These are phyloP conservation scores for Epichloe glyceriae DNA, from an alignment of 2,329 filamentous ascomycete species.

Conservation along the genomic window DNA sequence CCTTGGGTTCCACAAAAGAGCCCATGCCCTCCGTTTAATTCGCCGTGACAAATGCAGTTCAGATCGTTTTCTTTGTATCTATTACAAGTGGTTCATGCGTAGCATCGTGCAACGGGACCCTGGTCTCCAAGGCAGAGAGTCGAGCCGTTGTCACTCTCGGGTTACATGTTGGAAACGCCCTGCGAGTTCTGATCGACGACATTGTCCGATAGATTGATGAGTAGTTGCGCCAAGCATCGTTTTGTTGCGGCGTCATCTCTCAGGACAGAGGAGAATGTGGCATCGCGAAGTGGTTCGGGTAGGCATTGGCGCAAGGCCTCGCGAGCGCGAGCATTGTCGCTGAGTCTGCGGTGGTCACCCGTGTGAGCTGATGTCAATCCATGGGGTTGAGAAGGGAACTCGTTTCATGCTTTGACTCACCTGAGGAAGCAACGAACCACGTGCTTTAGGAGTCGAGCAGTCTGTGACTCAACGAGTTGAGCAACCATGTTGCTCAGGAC, in stretches of 20 bases:
- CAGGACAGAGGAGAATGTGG: conserved; percentile 91
- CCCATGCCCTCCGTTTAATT: background rate
- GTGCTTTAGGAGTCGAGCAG: conserved; percentile 88
- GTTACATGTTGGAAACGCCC: conserved; percentile 23
- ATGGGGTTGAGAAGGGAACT: background rate
- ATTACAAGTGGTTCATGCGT: background rate
- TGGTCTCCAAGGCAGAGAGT: background rate
- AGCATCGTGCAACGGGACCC: conserved; percentile 4
- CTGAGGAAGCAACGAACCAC: conserved; percentile 94
- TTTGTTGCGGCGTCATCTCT: conserved; percentile 96
- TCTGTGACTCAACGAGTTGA: conserved; percentile 94
- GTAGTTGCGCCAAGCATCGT: conserved; percentile 87
- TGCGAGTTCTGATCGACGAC: conserved; percentile 40
- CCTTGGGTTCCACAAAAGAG: background rate
- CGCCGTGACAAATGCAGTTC: conserved; percentile 1
- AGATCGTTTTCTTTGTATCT: background rate
- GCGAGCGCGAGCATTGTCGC: conserved; percentile 88
- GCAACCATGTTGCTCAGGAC: conserved; percentile 98
- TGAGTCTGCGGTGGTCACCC: conserved; percentile 45
- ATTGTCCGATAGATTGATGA: conserved; percentile 92
- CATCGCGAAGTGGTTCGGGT: conserved; percentile 94
- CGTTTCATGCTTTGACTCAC: conserved; percentile 35
- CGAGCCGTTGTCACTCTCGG: conserved; percentile 4
- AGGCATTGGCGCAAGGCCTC: conserved; percentile 93
- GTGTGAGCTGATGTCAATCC: conserved; percentile 9